Percentiles rank a stretch among this genome's conserved stretches.
Evolutionary conservation across 192 early-diverging fungal genomes (phyloP).

Genomic region (Dissophora ornata): DNA sequence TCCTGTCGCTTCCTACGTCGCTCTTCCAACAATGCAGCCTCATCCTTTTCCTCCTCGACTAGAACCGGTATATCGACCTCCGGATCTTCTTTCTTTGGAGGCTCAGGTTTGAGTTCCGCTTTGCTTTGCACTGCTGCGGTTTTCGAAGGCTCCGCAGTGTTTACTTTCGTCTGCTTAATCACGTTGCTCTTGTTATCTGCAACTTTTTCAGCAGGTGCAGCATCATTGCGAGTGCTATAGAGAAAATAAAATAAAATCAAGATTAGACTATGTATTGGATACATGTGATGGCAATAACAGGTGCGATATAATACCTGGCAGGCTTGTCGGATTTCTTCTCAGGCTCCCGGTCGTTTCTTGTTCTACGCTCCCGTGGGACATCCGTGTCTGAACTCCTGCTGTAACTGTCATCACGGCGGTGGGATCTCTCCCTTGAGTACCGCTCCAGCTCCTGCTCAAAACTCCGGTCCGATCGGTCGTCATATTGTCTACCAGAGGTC

Average conservation of each 20-base stretch:
- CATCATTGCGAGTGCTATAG: constrained; percentile 1
- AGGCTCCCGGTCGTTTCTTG: constrained; percentile 1
- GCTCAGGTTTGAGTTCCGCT: constrained; percentile 19
- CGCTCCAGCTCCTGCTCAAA: constrained; percentile 51
- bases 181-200: not conserved
- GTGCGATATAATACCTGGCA: constrained; percentile 19
- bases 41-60: constrained; percentile 74
- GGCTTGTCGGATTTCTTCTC: constrained; percentile 22
- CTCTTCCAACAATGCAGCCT: constrained; percentile 86
- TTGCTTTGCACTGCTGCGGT: not conserved
- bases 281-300: no score
- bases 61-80: constrained; percentile 48
- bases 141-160: not conserved
- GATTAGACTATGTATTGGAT: no score
- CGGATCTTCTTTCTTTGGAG: constrained; percentile 9
- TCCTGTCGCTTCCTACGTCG: constrained; percentile 79
- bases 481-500: constrained; percentile 35
- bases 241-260: no score
- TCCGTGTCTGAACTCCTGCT: constrained; percentile 19
- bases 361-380: constrained; percentile 12
- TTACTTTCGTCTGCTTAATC: not conserved
- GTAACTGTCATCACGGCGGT: constrained; percentile 26
- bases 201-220: not conserved
- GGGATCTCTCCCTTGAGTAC: constrained; percentile 35
- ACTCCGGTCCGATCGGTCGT: constrained; percentile 31